Evolutionary conservation across 2,329 filamentous ascomycete genomes (phyloP), one percentile per base, ranked within the genome.

Genomic region (Tolypocladium endophyticum): DNA sequence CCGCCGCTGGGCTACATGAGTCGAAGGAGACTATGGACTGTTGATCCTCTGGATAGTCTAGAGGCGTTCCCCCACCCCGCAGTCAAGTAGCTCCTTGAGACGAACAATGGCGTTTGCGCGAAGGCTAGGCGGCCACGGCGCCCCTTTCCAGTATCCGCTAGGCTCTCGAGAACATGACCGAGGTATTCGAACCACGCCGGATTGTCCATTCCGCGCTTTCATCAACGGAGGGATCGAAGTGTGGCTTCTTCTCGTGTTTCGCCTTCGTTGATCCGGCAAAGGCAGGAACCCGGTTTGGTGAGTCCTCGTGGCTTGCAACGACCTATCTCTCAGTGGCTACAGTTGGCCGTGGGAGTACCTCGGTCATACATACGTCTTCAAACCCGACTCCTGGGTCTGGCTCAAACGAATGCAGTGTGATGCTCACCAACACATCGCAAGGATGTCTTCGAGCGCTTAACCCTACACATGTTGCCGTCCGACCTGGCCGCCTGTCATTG

Each of bases 171-270:
- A 28, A 50, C 25, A 50, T 38, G 35, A 55, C 20, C 14, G 38
- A 55, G 16, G 50, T 39, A 58, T 58, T 38, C 52, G 28, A n/a
- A 59, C 52, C 30, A 59, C 47, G 58, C 58, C 41, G 41, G 38
- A 59, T 59, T 23, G 30, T 39, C 25, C 38, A 23, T 41, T 33
- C 28, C 50, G 47, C 28, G 28, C 50, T 38, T 55, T 58, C n/a
- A 30, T 18, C 45, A 23, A 41, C 41, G 50, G 20, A 58, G n/a
- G 11, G 25, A 39, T 54, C 28, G 57, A 28, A 30, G 8, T 38
- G 57, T 58, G 39, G 57, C 52, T 39, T 25, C 12, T 58, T 28
- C 36, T 30, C 41, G 14, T 36, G 28, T 38, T 58, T 36, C 25
- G 45, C 43, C 41, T 39, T 25, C 11, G 20, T 23, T 41, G 35